Conservation (phyloP, 1,284 basidiomycete species). For the Ustilago curta region DNA sequence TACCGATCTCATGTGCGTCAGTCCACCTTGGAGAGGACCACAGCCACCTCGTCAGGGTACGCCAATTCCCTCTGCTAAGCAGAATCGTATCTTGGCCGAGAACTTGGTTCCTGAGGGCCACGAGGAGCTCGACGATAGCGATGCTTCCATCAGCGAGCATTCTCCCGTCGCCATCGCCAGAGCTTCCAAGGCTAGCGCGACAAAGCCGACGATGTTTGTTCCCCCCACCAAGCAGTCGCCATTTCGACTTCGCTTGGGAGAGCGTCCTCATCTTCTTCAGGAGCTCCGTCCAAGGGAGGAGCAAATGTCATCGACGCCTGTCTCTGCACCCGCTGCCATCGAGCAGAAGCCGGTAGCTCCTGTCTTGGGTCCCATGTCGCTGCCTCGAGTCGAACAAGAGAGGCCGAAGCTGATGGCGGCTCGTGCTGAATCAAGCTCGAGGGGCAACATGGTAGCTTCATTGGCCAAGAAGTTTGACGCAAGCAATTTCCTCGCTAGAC, state of each 20-base stretch:
- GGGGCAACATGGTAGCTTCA: conserved; percentile 39
- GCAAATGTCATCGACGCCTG: conserved; percentile 19
- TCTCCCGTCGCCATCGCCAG: conserved; percentile 17
- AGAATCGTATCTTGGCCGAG: conserved; percentile 22
- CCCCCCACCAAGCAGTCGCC: conserved; percentile 27
- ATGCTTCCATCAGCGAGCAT: conserved; percentile 11
- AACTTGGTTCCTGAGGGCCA: conserved; percentile 3
- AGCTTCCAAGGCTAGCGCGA: conserved; percentile 7
- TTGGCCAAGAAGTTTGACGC: conserved; percentile 47
- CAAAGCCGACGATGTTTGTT: conserved; percentile 3
- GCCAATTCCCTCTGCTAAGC: conserved; percentile 33
- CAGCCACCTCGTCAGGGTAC: conserved; percentile 32
- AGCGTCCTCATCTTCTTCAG: neutral
- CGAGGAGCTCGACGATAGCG: conserved; percentile 14
- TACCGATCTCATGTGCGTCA: conserved; percentile 47
- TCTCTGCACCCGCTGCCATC: conserved; percentile 13
- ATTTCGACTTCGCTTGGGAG: conserved; percentile 27
- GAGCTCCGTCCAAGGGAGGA: neutral
- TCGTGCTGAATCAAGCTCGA: neutral
- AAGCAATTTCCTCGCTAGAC: conserved; percentile 24
- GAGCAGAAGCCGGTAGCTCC: conserved; percentile 12
- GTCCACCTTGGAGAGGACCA: conserved; percentile 36
- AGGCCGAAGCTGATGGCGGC: neutral
- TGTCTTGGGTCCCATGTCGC: neutral
- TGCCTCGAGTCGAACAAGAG: conserved; percentile 8